Base-by-base conservation (phyloP, 208 protist species). In the Leishmania tropica region DNA sequence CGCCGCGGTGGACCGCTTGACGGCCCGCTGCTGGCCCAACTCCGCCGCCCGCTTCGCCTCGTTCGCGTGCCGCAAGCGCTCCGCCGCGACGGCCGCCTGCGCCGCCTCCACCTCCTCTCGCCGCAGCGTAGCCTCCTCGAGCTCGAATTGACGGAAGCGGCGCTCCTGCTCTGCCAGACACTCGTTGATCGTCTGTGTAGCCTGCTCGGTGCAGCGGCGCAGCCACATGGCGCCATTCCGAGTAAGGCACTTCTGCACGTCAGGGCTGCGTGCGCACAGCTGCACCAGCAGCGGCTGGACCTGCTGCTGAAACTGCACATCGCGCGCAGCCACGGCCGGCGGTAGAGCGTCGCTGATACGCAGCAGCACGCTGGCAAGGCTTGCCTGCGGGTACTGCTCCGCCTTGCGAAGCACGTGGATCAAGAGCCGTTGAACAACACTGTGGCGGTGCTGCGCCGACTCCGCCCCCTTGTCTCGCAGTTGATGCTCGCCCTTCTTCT, bases 71-170 rank as follows among this genome's bases (percentile, higher is more conserved):
- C 71, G 83, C 84, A 83, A 60, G 81, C 85, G 73, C 81, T 76
- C 72, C 47, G 75, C 72, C 53, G 47, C 56, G 54, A 56, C 70
- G 42, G 79, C 76, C 6, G 45, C 24, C 62, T 85, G 77, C 64
- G 64, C 65, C 31, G 74, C 76, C 28, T 85, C 75, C 11, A 74
- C 87, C 67, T 88, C 42, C 58, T 88, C 83, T 42, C 60, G 74
- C 35, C 75, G 21, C 51, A 81, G 70, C 72, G 75, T 79, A 35
- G 88, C 84, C 75, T 96, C 91, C 70, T 95, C 87, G 68, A 86
- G 79, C 78, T 93, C 93, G 56, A 89, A 95, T 84, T 91, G 85
- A 24, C 85, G 80, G 71, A 95, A 89, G 45, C 86, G 82, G 37
- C 84, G 87, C 64, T 90, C 88, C 81, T 95, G 88, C 56, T 91